Evolutionary conservation across 192 early-diverging fungal species (phyloP).

Genomic region (Coemansia biformis): DNA sequence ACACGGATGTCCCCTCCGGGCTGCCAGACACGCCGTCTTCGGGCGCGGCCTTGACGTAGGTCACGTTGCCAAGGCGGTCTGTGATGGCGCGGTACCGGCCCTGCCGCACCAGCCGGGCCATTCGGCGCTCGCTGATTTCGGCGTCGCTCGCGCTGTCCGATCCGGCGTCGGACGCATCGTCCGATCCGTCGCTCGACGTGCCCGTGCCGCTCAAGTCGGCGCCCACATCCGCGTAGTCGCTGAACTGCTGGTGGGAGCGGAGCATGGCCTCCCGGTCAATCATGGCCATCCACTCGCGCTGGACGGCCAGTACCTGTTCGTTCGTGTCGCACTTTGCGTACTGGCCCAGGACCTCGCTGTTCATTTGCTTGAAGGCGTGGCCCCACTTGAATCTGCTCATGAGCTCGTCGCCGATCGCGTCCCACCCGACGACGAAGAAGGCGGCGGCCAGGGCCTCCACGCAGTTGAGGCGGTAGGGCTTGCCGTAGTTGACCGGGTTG

Average conservation of each 20-base stretch:
- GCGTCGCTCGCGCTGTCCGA: constrained; percentile 6
- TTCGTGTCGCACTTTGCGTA: constrained; percentile 76
- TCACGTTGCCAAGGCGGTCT: constrained; percentile 40
- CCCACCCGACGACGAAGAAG: constrained; percentile 82
- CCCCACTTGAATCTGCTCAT: constrained; percentile 94
- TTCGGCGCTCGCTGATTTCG: constrained; percentile 19
- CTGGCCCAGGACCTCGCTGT: constrained; percentile 69
- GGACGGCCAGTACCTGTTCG: constrained; percentile 64
- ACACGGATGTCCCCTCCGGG: too few relatives aligned
- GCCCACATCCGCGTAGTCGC: constrained; percentile 8
- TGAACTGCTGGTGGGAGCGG: constrained; percentile 30
- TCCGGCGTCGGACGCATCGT: neutral
- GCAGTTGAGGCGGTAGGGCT: constrained; percentile 93
- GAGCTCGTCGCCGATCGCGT: constrained; percentile 66
- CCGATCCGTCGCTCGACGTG: neutral
- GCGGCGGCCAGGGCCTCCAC: constrained; percentile 94
- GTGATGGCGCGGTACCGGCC: constrained; percentile 26
- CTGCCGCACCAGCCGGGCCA: constrained; percentile 35
- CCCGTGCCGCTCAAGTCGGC: constrained; percentile 3
- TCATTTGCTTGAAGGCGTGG: constrained; percentile 85
- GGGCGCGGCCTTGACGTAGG: constrained; percentile 13
- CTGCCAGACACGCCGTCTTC: neutral
- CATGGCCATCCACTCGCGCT: constrained; percentile 74
- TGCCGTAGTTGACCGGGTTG: constrained; percentile 97
- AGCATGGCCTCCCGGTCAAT: constrained; percentile 63